phyloP scores from a whole-genome alignment of 73 alveolate species.

The Blepharisma japonicum region DNA sequence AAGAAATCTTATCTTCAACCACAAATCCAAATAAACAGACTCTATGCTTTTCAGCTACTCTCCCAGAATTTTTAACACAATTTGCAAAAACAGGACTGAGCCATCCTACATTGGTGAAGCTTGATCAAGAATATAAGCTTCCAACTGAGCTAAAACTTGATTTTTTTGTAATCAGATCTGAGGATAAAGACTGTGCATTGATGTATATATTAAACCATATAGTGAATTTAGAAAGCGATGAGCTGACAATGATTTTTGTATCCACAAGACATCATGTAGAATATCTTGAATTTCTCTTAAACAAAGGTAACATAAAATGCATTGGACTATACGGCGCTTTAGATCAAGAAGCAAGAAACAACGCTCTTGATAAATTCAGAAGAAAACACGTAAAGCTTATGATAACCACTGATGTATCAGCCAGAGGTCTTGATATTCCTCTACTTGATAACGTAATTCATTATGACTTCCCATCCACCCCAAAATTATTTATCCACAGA shows the following conservation, averaged over 20 bases:
- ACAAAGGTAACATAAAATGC: conserved; percentile 63
- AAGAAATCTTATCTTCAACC: conserved; percentile 71
- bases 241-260: conserved; percentile 86
- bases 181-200: conserved; percentile 83
- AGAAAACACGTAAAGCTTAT: conserved; percentile 69
- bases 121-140: conserved; percentile 87
- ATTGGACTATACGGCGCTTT: conserved; percentile 89
- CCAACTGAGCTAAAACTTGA: conserved; percentile 85
- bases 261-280: conserved; percentile 95
- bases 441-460: conserved; percentile 90
- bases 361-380: conserved; percentile 73
- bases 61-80: conserved; percentile 83
- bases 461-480: conserved; percentile 93
- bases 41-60: conserved; percentile 93
- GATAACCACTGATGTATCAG: conserved; percentile 96
- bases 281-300: conserved; percentile 71
- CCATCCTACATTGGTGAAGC: conserved; percentile 84
- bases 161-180: conserved; percentile 72
- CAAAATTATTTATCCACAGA: conserved; percentile 93
- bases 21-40: conserved; percentile 63
- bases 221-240: conserved; percentile 27
- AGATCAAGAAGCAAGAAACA: conserved; percentile 89
- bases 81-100: conserved; percentile 92
- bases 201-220: conserved; percentile 59
- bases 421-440: conserved; percentile 99